Conservation (phyloP, 352 stramenopile species). For the Pythium rhizo-oryzae region DNA sequence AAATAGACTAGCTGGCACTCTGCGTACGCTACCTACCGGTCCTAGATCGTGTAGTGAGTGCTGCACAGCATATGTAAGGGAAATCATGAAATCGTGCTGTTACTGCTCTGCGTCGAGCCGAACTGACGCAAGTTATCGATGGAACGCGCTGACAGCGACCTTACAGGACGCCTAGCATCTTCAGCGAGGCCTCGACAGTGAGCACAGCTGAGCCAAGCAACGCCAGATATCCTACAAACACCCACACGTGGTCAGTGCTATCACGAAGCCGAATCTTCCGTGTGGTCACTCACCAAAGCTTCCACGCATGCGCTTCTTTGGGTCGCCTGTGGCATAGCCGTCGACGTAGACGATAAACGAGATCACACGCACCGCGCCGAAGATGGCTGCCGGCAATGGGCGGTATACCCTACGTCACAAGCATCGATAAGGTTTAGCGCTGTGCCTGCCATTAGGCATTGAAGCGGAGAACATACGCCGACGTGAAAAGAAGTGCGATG, state of each 20-base stretch:
- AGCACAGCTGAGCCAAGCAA: slow-evolving; percentile 34
- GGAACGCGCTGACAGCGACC: too few species aligned
- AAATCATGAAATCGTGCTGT: too few species aligned
- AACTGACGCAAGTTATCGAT: too few species aligned
- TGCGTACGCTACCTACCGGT: too few species aligned
- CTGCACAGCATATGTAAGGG: too few species aligned
- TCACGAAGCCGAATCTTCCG: too few species aligned
- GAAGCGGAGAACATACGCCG: slow-evolving; percentile 66
- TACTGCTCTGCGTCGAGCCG: too few species aligned
- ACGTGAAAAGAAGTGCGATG: slow-evolving; percentile 52
- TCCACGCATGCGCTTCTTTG: slow-evolving; percentile 57
- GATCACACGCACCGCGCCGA: slow-evolving; percentile 49
- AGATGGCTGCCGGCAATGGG: slow-evolving; percentile 57
- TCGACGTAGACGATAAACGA: slow-evolving; percentile 70
- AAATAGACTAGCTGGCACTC: too few species aligned
- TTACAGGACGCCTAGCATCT: slow-evolving; percentile 30
- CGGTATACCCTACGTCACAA: slow-evolving; percentile 48
- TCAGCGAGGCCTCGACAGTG: slow-evolving; percentile 36
- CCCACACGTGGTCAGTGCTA: not conserved
- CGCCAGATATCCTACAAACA: slow-evolving; percentile 38
- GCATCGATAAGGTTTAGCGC: too few species aligned
- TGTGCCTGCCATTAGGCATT: too few species aligned
- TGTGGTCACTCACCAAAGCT: slow-evolving; percentile 41
- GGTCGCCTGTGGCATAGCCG: slow-evolving; percentile 63
- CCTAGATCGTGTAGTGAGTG: too few species aligned